Base-by-base conservation (phyloP, 2,329 filamentous ascomycete species). In the Fusarium longipes region DNA sequence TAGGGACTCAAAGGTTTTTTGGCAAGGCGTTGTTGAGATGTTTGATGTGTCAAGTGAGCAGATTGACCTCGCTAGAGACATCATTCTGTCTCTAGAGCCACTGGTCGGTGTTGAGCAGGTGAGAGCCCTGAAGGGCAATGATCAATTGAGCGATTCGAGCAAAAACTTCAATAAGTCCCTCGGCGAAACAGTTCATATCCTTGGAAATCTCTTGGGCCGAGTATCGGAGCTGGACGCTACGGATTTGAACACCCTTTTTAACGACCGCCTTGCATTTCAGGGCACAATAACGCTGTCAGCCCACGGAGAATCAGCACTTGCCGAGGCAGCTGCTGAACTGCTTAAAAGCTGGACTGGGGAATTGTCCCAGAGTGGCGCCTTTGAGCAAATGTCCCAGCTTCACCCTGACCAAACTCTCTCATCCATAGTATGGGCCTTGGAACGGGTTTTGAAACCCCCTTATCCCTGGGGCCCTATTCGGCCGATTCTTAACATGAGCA, bases 311-410 rank as follows among this genome's bases (percentile, higher is more conserved):
- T 83, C 91, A 56, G 86, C 89, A 58, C 89, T 96, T 32, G 93
- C 93, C 63, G 90, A 94, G 75, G 91, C 92, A 17, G 90, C 92
- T 2, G 86, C 94, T 8, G 91, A 93, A 68, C 82, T 98, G 27
- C 86, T 98, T 67, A 97, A 97, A 77, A 88, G 88, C 33, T 87
- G 95, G 71, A 96, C 92, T 33, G 87, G 86, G 10, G 88, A 96
- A 76, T 75, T 82, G 32, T 81, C 80, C 20, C 83, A 86, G 38
- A 76, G 75, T 30, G 70, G 73, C 12, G 78, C 79, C 4, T 73
- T 80, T 18, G 76, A 80, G 49, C 77, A 80, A 47, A 79, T 80
- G 74, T 76, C 78, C 8, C 77, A 78, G 40, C 71, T 77, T 2
- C 79, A 80, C 47, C 76, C 80, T 8, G 79, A 80, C 15, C 77